These are phyloP conservation scores for Eucalyptus dawsonii DNA, from an alignment of 345 rosid genomes.

Conservation along the genomic window DNA sequence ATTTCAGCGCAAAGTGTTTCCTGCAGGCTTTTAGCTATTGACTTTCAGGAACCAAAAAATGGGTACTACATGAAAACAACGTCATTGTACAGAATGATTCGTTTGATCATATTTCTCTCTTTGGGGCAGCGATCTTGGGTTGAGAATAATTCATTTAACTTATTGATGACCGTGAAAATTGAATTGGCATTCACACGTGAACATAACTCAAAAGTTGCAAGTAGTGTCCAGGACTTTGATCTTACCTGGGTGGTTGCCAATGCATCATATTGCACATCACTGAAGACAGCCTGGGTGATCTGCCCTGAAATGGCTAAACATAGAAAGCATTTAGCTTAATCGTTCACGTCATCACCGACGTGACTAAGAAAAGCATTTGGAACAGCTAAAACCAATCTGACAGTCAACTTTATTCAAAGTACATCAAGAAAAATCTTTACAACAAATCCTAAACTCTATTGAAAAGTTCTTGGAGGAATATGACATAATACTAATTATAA, in stretches of 20 bases:
- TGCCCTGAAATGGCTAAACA: not conserved
- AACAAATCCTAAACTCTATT: not conserved
- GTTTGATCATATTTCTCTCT: not conserved
- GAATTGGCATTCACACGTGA: not conserved
- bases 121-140: not conserved
- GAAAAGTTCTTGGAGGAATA: not conserved
- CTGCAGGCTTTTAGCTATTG: not conserved
- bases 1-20: not conserved
- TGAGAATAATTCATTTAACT: not conserved
- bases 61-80: not conserved
- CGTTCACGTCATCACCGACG: not conserved
- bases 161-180: not conserved
- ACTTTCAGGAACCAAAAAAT: not conserved
- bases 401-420: not conserved
- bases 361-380: not conserved
- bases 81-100: not conserved
- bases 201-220: not conserved
- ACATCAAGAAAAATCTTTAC: not conserved
- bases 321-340: not conserved
- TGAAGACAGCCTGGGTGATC: not conserved
- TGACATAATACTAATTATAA: not conserved
- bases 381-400: not conserved
- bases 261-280: not conserved
- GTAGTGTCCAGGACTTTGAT: not conserved
- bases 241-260: not conserved